Base-by-base conservation (phyloP, 768 basidiomycete species). In the Kwoniella shandongensis region DNA sequence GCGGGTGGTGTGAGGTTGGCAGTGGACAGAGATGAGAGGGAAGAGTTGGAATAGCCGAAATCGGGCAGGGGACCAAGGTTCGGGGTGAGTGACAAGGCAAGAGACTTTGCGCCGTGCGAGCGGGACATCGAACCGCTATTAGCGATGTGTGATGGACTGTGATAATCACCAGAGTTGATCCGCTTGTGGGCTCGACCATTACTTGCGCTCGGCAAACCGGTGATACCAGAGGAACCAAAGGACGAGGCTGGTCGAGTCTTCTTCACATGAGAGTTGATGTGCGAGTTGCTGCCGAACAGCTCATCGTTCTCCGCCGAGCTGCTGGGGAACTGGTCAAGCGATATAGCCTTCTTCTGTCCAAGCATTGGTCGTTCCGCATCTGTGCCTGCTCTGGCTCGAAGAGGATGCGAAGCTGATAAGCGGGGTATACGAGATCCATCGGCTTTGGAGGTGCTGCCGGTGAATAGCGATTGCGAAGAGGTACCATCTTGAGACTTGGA, bases 91-190 rank as follows among this genome's bases (percentile, higher is more conserved):
- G 69, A 62, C 2, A 72, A 60, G 18, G 73, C 54, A 4, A 59
- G 56, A 11, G 69, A 59, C 52, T 76, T 76, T 2, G 67, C 70
- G 20, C 75, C 75, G 18, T 65, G 58, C 3, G 75, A 76, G 13
- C 75, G 29, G 2, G 73, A 73, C 22, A 76, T 70, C 3, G 57
- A 61, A 29, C 41, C 54, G 30, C 30, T 54, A 29, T 30, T 48
- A 8, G 51, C 58, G n/a, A 57, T 44, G 11, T 50, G 46, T 1
- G 59, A 29, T 18, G 49, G 41, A 38, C 49, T 23, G 17, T 56
- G 26, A 26, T 62, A 45, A 32, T 70, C 70, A 6, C 65, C 65
- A 4, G 64, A 65, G 25, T 68, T 69, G 38, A 62, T 57, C 11
- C 70, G 53, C 42, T 63, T 66, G 46, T 70, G 66, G 2, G 66